Evolutionary conservation across 2,329 filamentous ascomycete species (phyloP).

Genomic region (Zasmidium citrigriseum): DNA sequence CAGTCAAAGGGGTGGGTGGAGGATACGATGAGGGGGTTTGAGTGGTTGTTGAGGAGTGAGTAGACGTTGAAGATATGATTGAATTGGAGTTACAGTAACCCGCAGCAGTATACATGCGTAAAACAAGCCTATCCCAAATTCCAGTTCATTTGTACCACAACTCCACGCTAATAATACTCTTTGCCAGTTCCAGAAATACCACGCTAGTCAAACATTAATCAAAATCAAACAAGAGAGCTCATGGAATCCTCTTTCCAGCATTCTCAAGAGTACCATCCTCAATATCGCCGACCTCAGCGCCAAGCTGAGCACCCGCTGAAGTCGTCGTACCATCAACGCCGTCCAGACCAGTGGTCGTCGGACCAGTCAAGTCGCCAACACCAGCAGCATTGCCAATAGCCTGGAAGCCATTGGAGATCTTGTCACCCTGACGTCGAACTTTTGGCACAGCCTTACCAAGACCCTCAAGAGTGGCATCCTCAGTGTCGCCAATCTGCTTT

Average conservation of each 20-base stretch:
- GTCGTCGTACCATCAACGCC: conserved; percentile 13
- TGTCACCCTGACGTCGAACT: conserved; percentile 11
- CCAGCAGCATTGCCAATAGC: conserved; percentile 12
- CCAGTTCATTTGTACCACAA: too few species aligned
- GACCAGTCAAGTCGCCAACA: conserved; percentile 7
- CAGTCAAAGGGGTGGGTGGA: conserved; percentile 23
- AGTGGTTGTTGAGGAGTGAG: conserved; percentile 19
- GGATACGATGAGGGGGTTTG: conserved; percentile 25
- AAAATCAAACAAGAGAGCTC: background rate
- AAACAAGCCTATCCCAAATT: too few species aligned
- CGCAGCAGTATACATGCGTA: too few species aligned
- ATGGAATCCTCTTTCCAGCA: conserved; percentile 13
- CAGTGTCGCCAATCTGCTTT: conserved; percentile 15
- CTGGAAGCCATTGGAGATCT: conserved; percentile 18
- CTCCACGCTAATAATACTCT: background rate
- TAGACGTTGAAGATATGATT: background rate
- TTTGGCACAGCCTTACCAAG: conserved; percentile 12
- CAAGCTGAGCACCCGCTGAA: conserved; percentile 11
- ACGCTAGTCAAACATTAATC: background rate
- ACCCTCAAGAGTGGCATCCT: conserved; percentile 20
- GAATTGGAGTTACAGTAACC: too few species aligned
- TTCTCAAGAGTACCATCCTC: conserved; percentile 17
- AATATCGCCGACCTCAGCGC: conserved; percentile 10
- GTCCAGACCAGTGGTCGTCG: conserved; percentile 9
- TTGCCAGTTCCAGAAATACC: background rate